Percentiles rank a stretch among this genome's conserved stretches.
Conservation (phyloP, 192 early-diverging fungal genomes). For the Linnemannia elongata region DNA sequence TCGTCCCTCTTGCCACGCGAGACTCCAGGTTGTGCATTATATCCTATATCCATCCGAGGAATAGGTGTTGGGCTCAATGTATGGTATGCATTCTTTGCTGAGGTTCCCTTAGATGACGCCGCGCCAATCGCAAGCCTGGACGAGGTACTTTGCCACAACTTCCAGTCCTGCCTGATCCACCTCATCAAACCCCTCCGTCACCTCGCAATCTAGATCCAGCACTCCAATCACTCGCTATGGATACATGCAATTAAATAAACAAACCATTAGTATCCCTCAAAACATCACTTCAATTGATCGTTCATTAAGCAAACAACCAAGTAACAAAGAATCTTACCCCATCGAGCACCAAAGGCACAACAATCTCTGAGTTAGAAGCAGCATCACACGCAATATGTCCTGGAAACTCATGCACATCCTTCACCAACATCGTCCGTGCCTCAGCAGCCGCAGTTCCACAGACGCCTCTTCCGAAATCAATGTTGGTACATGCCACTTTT, state of each 20-base stretch:
- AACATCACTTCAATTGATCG: neutral
- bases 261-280: neutral
- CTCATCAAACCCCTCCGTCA: slow-evolving; percentile 75
- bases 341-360: slow-evolving; percentile 78
- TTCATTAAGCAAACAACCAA: neutral
- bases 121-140: slow-evolving; percentile 58
- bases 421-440: slow-evolving; percentile 71
- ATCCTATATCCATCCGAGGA: too few relatives aligned
- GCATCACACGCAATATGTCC: slow-evolving; percentile 96
- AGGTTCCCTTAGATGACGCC: slow-evolving; percentile 19
- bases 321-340: slow-evolving; percentile 45
- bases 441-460: slow-evolving; percentile 86
- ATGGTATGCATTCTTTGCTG: neutral
- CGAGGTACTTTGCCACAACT: slow-evolving; percentile 70
- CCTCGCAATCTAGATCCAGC: slow-evolving; percentile 79
- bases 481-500: slow-evolving; percentile 89
- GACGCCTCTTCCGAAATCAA: slow-evolving; percentile 88
- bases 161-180: slow-evolving; percentile 77
- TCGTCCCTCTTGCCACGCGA: too few relatives aligned
- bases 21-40: too few relatives aligned
- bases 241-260: neutral
- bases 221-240: slow-evolving; percentile 72
- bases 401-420: slow-evolving; percentile 84
- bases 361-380: slow-evolving; percentile 87
- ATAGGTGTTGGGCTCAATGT: too few relatives aligned